Conservation (phyloP, 495 filamentous ascomycete species). For the Penicillium simplicissimum region DNA sequence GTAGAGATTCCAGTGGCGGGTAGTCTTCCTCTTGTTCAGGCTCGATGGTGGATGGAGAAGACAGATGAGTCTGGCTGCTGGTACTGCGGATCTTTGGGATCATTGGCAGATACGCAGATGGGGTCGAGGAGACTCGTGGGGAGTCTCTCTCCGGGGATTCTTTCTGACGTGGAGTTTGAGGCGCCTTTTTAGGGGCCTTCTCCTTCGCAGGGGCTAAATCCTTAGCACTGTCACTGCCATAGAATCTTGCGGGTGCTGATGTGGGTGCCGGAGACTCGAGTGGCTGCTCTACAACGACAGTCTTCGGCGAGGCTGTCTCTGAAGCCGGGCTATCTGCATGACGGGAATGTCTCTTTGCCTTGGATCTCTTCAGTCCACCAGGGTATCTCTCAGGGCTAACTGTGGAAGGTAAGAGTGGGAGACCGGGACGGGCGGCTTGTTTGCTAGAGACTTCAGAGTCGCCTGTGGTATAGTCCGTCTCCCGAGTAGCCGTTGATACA, state of each 20-base stretch:
- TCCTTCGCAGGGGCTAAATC: constrained; percentile 13
- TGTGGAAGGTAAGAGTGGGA: constrained; percentile 33
- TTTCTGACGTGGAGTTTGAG: constrained; percentile 17
- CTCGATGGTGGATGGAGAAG: constrained; percentile 17
- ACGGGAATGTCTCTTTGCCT: constrained; percentile 54
- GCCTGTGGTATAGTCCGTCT: constrained; percentile 39
- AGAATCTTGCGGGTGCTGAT: constrained; percentile 15
- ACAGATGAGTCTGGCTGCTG: constrained; percentile 41
- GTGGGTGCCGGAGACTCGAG: constrained; percentile 2
- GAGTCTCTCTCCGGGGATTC: constrained; percentile 31
- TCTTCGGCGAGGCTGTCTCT: constrained; percentile 26
- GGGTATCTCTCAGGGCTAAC: constrained; percentile 32
- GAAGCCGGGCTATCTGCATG: constrained; percentile 41
- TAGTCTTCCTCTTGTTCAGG: constrained; percentile 42
- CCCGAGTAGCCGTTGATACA: constrained; percentile 38
- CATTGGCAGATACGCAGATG: constrained; percentile 55
- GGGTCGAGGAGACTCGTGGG: constrained; percentile 57
- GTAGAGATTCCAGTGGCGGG: constrained; percentile 30
- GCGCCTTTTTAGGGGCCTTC: constrained; percentile 30
- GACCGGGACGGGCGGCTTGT: constrained; percentile 19
- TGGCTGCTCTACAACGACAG: constrained; percentile 15
- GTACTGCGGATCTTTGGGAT: constrained; percentile 56
- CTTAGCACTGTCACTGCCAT: constrained; percentile 20
- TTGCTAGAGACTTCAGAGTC: constrained; percentile 30
- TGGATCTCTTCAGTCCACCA: constrained; percentile 53